Evolutionary conservation across 306 rosid species (phyloP), one percentile per base, ranked within the genome.

Genomic region (Malus asiatica): DNA sequence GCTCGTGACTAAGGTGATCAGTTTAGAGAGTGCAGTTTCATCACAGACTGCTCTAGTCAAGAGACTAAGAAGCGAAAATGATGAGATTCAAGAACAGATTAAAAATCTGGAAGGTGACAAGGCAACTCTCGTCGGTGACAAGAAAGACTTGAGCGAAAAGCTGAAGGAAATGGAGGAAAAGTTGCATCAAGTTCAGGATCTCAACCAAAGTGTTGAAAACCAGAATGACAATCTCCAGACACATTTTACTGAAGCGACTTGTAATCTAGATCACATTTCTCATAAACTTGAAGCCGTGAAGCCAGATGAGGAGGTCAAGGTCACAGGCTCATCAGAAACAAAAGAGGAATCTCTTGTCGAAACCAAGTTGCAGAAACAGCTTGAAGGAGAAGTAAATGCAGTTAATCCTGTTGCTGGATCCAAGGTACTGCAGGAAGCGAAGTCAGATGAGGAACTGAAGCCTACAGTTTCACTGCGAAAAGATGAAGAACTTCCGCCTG

Each of bases 1-100:
- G 81, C 96, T 96, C 68, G 99, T 92, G 70, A 87, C 60, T 77
- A 88, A 88, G 83, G 99, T 92, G 80, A 74, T 90, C 68, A 75
- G 61, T 84, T 87, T 96, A 84, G 98, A 93, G 83, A 86, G 84
- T 27, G 82, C 92, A n/a, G 85, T 96, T 74, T 83, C 97, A 35
- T 87, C 98, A 14, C 93, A 92, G 80, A 83, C 81, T 8, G 98
- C 96, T 71, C 80, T 88, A 10, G 87, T 92, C n/a, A 80, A 82
- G 40, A 86, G 88, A 77, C 69, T 92, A 80, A 84, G 81, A 81
- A 72, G 83, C 32, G 99, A 92, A 85, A 88, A 90, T 0, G 87
- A 90, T 51, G 90, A 90, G 66, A 89, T 96, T 79, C 89, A 88
- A 15, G 86, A 82, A 33, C 93, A 90, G 66, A 81, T 92, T 76